Evolutionary conservation across 2,329 filamentous ascomycete genomes (phyloP).

Genomic region (Ceratocystis eucalypticola): DNA sequence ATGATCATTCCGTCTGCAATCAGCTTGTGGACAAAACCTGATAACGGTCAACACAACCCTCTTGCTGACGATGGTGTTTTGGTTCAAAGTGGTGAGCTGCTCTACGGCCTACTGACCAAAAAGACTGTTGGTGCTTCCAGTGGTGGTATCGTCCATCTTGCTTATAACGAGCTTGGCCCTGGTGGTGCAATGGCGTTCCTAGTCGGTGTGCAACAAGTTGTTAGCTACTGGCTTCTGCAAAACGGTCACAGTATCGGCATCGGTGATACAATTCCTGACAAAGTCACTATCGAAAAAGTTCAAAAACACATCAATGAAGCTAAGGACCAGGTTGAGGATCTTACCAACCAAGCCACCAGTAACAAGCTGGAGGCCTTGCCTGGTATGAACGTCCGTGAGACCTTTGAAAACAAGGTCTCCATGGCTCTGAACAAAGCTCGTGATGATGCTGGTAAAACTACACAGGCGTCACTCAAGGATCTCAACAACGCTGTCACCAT

Average conservation of each 20-base stretch:
- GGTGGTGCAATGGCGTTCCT: conserved; percentile 86
- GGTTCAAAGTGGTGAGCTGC: conserved; percentile 73
- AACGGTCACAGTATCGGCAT: conserved; percentile 97
- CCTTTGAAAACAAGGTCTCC: conserved; percentile 94
- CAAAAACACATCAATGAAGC: conserved; percentile 67
- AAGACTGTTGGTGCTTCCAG: conserved; percentile 83
- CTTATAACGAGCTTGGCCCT: conserved; percentile 87
- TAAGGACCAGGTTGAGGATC: conserved; percentile 64
- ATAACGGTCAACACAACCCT: conserved; percentile 44
- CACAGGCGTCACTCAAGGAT: conserved; percentile 85
- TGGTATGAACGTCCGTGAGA: conserved; percentile 97
- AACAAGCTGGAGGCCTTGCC: conserved; percentile 85
- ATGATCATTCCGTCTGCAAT: conserved; percentile 80
- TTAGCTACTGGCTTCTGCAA: conserved; percentile 95
- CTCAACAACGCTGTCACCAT: conserved; percentile 94
- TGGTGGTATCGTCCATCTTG: conserved; percentile 86
- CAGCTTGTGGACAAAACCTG: conserved; percentile 59
- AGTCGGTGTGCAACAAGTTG: conserved; percentile 85
- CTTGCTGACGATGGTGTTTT: conserved; percentile 64
- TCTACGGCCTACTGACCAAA: conserved; percentile 85
- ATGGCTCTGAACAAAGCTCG: conserved; percentile 87
- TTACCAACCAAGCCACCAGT: conserved; percentile 66
- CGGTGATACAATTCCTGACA: conserved; percentile 91
- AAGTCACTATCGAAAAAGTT: conserved; percentile 68
- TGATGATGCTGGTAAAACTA: conserved; percentile 88